Evolutionary conservation across 441 rosid species (phyloP), one percentile per base, ranked within the genome.

Genomic region (Adansonia gregorii): DNA sequence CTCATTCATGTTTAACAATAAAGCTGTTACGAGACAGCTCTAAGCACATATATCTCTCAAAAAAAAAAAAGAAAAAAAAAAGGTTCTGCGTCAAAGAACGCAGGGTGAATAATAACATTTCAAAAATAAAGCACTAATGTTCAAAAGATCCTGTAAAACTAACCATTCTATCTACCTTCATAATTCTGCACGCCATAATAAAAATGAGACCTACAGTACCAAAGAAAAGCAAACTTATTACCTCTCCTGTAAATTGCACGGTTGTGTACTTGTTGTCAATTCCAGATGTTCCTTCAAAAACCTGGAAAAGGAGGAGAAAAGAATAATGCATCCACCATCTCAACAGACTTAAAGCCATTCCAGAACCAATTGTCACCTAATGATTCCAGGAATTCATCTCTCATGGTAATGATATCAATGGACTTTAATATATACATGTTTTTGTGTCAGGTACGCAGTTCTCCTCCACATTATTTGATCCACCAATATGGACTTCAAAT

Each of bases 281-380:
- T 49, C 98, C 98, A 78, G 98, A 93, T 71, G 98, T 95, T 81
- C 98, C 98, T 85, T 95, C 98, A 85, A 95, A 95, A 24, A 95
- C 98, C 97, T 94, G 83, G 65, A 12, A 48, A 80, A 27, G 78
- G 73, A 41, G 73, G 10, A 80, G 17, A 51, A 17, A 15, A 58
- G 14, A 49, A 75, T 31, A 64, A 72, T 8, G 48, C 48, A 8
- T 8, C 63, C 52, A 41, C 31, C 24, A 67, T 43, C 71, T 67
- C 51, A 67, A 67, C n/a, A 67, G 52, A 67, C 15, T 10, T n/a
- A 39, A 72, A 72, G 10, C 63, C 27, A n/a, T 70, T 69, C 14
- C 24, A 72, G 63, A 72, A 17, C 31, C 45, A 49, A 49, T 8
- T 15, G 48, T 17, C 24, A 72, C 27, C 61, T 3, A 54, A n/a